phyloP scores from a whole-genome alignment of 2,329 filamentous ascomycete species.

The Tolypocladium inflatum region DNA sequence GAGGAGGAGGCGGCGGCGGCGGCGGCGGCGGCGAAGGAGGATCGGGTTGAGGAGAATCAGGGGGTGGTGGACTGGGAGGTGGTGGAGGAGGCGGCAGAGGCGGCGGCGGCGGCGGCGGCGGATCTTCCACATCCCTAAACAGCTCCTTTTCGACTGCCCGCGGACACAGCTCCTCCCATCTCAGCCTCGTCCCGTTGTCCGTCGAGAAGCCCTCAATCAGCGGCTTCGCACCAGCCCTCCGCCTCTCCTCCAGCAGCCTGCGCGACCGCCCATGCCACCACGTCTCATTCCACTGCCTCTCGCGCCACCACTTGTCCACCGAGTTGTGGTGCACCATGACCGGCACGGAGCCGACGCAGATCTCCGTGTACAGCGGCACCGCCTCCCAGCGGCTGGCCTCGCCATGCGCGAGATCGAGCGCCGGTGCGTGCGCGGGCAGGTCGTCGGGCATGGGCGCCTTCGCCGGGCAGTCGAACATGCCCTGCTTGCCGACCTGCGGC shows the following conservation, averaged over 20 bases:
- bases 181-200: slow-evolving; percentile 7
- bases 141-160: slow-evolving; percentile 12
- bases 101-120: not conserved
- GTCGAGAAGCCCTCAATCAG: slow-evolving; percentile 8
- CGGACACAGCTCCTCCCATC: slow-evolving; percentile 17
- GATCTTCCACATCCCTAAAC: slow-evolving; percentile 10
- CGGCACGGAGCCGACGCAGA: slow-evolving; percentile 16
- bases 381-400: slow-evolving; percentile 11
- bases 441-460: slow-evolving; percentile 8
- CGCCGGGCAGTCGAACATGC: slow-evolving; percentile 11
- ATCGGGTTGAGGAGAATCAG: not conserved
- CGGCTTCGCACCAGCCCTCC: slow-evolving; percentile 4
- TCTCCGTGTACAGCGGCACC: slow-evolving; percentile 16
- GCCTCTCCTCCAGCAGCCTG: slow-evolving; percentile 9
- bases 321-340: slow-evolving; percentile 20
- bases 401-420: slow-evolving; percentile 2
- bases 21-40: too few relatives aligned
- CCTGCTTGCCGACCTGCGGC: slow-evolving; percentile 10
- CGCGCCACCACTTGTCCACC: slow-evolving; percentile 9
- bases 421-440: slow-evolving; percentile 2
- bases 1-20: too few relatives aligned
- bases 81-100: not conserved
- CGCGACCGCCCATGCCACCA: slow-evolving; percentile 14
- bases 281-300: slow-evolving; percentile 13
- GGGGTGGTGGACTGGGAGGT: not conserved